phyloP scores from a whole-genome alignment of 1,139 yeast genomes.

The Pichiaceae sp. region DNA sequence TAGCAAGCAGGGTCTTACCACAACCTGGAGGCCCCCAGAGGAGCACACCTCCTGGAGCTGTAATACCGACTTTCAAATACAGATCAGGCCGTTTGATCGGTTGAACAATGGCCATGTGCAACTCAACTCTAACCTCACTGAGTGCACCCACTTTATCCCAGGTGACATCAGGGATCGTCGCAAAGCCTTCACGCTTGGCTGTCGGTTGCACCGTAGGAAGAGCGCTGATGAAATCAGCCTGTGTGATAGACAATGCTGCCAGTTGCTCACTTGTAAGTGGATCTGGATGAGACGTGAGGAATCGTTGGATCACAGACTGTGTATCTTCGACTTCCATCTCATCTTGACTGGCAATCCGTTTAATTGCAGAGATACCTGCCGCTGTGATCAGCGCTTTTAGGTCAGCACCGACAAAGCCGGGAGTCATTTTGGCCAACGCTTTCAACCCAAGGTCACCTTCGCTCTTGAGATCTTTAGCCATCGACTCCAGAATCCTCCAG shows the following conservation, averaged over 20 bases:
- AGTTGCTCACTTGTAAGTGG: constrained; percentile 73
- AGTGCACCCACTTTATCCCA: constrained; percentile 96
- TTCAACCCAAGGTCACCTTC: constrained; percentile 65
- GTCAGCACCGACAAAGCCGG: constrained; percentile 98
- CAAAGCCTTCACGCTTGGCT: constrained; percentile 96
- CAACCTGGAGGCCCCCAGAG: constrained; percentile 99
- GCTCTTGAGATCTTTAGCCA: constrained; percentile 60
- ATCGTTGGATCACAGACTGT: constrained; percentile 63
- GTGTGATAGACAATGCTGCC: constrained; percentile 63
- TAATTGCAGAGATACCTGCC: constrained; percentile 91
- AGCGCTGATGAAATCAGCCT: constrained; percentile 75
- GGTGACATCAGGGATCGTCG: constrained; percentile 95
- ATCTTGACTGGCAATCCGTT: constrained; percentile 58
- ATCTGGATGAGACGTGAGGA: constrained; percentile 65
- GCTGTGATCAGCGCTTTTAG: constrained; percentile 89
- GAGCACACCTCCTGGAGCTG: constrained; percentile 94
- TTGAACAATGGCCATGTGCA: constrained; percentile 96
- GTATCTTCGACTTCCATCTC: constrained; percentile 6
- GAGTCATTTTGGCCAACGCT: constrained; percentile 82
- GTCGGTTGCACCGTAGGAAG: constrained; percentile 94
- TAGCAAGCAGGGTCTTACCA: constrained; percentile 92
- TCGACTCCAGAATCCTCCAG: constrained; percentile 62
- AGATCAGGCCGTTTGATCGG: constrained; percentile 92
- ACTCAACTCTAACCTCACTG: constrained; percentile 68
- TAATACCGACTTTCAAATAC: constrained; percentile 83